A percentile compares a stretch with the other conserved stretches of the same genome.
Evolutionary conservation across 2,329 filamentous ascomycete genomes (phyloP).

Genomic region (Claviceps sp.): DNA sequence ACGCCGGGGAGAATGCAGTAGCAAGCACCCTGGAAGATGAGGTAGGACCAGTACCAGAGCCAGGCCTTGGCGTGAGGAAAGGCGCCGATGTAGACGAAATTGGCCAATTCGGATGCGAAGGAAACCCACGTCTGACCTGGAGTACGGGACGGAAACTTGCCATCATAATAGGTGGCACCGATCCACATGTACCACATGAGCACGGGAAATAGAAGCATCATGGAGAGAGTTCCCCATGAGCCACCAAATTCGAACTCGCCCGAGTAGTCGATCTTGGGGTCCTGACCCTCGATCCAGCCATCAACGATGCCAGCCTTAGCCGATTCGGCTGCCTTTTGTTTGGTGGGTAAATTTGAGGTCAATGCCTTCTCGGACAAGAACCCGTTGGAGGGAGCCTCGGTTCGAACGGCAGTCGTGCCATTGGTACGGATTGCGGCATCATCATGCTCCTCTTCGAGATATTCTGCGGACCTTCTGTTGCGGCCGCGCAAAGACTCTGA

Average conservation of each 20-base stretch:
- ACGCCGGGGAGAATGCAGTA: constrained; percentile 84
- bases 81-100: constrained; percentile 69
- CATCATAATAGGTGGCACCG: constrained; percentile 83
- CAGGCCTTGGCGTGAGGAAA: constrained; percentile 75
- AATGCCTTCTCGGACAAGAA: constrained; percentile 9
- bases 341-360: neutral
- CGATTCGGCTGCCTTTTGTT: constrained; percentile 8
- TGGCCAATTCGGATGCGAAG: constrained; percentile 57
- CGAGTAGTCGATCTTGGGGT: constrained; percentile 50
- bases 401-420: constrained; percentile 16
- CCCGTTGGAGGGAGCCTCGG: constrained; percentile 11
- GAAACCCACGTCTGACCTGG: constrained; percentile 53
- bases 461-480: constrained; percentile 35
- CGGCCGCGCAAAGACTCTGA: constrained; percentile 29
- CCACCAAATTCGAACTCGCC: constrained; percentile 77
- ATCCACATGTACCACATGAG: constrained; percentile 99
- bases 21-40: constrained; percentile 68
- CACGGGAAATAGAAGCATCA: constrained; percentile 88
- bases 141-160: constrained; percentile 57
- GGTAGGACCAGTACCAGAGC: constrained; percentile 90
- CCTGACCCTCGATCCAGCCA: constrained; percentile 45
- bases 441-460: constrained; percentile 31
- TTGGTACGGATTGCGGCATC: constrained; percentile 19
- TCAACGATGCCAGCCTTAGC: constrained; percentile 24
- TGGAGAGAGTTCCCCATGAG: constrained; percentile 58